Evolutionary conservation across 106 monocot species (phyloP), one percentile per base, ranked within the genome.

Genomic region (Dendrobium huoshanense): DNA sequence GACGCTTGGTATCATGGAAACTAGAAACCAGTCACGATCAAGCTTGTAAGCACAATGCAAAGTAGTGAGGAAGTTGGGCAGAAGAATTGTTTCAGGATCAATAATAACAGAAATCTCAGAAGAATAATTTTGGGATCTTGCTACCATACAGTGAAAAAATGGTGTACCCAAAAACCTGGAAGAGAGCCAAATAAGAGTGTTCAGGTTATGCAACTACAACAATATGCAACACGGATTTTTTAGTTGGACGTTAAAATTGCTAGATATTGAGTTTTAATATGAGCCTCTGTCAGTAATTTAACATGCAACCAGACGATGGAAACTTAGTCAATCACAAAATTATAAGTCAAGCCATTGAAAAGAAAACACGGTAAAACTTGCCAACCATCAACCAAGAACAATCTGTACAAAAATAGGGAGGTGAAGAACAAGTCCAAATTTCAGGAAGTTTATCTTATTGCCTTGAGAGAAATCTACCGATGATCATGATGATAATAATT

Each of bases 131-230:
- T 91, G 99, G 29, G 87, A 72, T 78, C 93, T 92, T 44, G 91
- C 83, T 80, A 99, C 75, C 91, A 99, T 90, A 77, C 89, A 95
- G 82, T 93, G 92, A 80, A 99, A 99, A 78, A 93, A 91, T 75
- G 99, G 99, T 42, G 88, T 91, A 25, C 95, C 99, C 61, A 86
- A 27, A 80, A 99, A 99, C 81, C 95, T 99, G 87, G 72, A 70
- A 87, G 37, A 76, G 24, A 11, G 48, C 5, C 5, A 47, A 76
- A 79, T 24, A 79, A 75, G 67, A 73, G 55, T 67, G 29, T 79
- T 72, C 5, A 47, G 19, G n/a, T 61, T n/a, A 64, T 7, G 42
- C 24, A 27, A 24, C 16, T 6, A 43, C 1, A 45, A 67, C 6
- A 27, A 45, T 25, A n/a, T 45, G 45, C 65, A 79, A 79, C 22